Base-by-base conservation (phyloP, 441 rosid genomes). In the Aquilaria agallochum region DNA sequence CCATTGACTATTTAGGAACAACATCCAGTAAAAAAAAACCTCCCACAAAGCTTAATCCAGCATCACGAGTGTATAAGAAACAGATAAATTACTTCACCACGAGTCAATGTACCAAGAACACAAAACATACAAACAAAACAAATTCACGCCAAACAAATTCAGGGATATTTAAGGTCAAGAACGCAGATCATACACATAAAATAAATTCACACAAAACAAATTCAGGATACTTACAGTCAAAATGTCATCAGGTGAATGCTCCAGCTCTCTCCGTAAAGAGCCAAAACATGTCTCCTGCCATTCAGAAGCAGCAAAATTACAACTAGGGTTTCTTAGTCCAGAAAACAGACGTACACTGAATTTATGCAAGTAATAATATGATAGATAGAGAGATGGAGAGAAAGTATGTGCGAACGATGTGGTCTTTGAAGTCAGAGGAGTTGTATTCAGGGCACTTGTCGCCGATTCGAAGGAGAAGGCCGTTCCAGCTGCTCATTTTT, bases 231-330 rank as follows among this genome's bases (percentile, higher is more conserved):
- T 70, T 78, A 92, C 98, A 50, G 68, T 20, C 49, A 80, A 78
- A 68, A 90, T 74, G 61, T 95, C 97, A 33, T 75, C 66, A 3
- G 65, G 72, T 55, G 95, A 95, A 72, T 87, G 95, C 64, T 90
- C 98, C 67, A 92, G 57, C 82, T 95, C 96, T 63, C 99, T 78
- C 40, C 98, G 79, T 61, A 95, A 64, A 60, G 77, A 84, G 27
- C 95, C 93, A 52, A 77, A 92, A 71, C 95, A 95, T 12, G 92
- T 88, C 59, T 95, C 99, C 99, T 88, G 81, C 72, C 57, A 62
- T 68, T 56, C 63, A 20, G 31, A 33, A 40, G 45, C 63, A 61
- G 46, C 2, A 63, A 10, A 59, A 50, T 31, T 45, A 13, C 6
- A 36, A 15, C 8, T 52, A 46, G 59, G 66, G 58, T 44, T 53